These are phyloP conservation scores for Sclerotinia spermophila DNA, from an alignment of 2,329 filamentous ascomycete genomes.

Conservation along the genomic window DNA sequence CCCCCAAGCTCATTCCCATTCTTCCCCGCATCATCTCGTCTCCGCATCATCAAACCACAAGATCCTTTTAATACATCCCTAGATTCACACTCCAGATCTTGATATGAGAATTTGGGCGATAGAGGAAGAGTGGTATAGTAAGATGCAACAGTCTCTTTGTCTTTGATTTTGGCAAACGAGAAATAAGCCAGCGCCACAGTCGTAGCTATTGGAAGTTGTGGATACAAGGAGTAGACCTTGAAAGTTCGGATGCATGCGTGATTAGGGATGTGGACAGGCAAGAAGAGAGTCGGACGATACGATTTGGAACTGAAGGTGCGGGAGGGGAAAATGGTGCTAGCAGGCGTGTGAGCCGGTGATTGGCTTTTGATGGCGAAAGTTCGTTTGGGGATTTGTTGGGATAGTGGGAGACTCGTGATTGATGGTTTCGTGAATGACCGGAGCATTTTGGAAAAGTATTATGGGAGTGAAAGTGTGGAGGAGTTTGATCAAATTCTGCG, in stretches of 20 bases:
- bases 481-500: background rate
- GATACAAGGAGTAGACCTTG: background rate
- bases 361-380: background rate
- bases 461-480: background rate
- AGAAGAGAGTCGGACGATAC: background rate
- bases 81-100: background rate
- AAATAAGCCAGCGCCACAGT: background rate
- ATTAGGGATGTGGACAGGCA: accelerated
- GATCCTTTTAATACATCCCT: background rate
- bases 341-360: accelerated
- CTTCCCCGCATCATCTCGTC: background rate
- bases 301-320: background rate
- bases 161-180: background rate
- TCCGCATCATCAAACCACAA: background rate
- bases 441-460: background rate
- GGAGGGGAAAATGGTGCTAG: accelerated
- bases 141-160: accelerated
- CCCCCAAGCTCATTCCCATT: background rate
- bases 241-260: background rate
- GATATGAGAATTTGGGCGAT: background rate
- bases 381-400: background rate
- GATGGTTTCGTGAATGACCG: background rate
- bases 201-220: background rate
- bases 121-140: background rate
- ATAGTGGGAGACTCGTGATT: background rate